Evolutionary conservation across 2,329 filamentous ascomycete genomes (phyloP).

Genomic region (Pseudocercospora musae): DNA sequence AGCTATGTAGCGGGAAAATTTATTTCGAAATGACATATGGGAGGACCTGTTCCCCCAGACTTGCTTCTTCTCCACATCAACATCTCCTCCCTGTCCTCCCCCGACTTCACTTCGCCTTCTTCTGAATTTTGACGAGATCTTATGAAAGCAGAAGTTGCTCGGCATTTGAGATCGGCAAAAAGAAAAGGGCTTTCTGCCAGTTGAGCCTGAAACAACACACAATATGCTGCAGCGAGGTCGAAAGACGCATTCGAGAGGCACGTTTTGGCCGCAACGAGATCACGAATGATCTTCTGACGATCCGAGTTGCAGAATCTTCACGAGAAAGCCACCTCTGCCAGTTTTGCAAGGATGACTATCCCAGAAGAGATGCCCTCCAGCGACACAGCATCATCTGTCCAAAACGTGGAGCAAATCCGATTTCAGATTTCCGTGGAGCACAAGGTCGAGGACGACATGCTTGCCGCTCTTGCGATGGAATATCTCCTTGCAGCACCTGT

Average conservation of each 20-base stretch:
- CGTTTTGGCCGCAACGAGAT: not conserved
- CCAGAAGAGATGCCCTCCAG: constrained; percentile 6
- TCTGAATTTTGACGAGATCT: not conserved
- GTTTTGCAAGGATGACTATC: not conserved
- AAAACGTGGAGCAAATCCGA: not conserved
- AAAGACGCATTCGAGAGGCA: not conserved
- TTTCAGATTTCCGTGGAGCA: not conserved
- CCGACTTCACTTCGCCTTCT: not conserved
- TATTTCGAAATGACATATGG: not conserved
- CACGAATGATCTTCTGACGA: not conserved
- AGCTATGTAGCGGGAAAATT: not conserved
- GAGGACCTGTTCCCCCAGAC: not conserved
- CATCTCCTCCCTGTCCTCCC: not conserved
- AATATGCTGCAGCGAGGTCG: not conserved
- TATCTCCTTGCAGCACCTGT: constrained; percentile 6
- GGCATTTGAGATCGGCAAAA: not conserved
- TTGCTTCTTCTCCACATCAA: not conserved
- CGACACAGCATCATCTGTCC: constrained; percentile 2
- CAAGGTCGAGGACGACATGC: constrained; percentile 7
- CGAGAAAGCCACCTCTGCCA: not conserved
- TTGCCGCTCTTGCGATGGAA: constrained; percentile 9
- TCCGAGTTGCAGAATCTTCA: not conserved
- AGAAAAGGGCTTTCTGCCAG: not conserved
- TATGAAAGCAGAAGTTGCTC: not conserved
- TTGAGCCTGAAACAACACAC: not conserved